phyloP scores from a whole-genome alignment of 768 basidiomycete species.

The Lactarius indigo region DNA sequence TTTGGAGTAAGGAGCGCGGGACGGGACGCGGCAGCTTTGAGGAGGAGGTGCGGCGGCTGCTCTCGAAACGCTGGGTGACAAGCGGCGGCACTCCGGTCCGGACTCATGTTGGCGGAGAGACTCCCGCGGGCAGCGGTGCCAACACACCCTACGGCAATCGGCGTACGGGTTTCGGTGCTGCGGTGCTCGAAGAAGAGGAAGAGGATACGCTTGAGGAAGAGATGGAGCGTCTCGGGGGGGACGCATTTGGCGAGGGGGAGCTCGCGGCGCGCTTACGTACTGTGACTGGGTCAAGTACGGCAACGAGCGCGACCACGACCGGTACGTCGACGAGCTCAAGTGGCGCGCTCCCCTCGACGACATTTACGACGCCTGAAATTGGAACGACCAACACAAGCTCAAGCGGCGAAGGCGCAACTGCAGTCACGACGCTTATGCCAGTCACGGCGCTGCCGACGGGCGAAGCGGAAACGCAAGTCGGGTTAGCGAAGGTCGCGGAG shows the following conservation, averaged over 20 bases:
- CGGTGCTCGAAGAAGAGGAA: slow-evolving; percentile 66
- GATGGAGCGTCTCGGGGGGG: slow-evolving; percentile 41
- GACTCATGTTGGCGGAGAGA: slow-evolving; percentile 48
- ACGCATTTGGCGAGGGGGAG: slow-evolving; percentile 42
- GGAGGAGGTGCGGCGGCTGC: slow-evolving; percentile 70
- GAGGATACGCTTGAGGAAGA: slow-evolving; percentile 64
- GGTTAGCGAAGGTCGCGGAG: slow-evolving; percentile 78
- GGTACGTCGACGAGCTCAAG: slow-evolving; percentile 34
- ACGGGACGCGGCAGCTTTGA: slow-evolving; percentile 61
- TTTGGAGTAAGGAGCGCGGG: slow-evolving; percentile 68
- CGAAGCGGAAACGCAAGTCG: slow-evolving; percentile 70
- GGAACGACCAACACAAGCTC: slow-evolving; percentile 33
- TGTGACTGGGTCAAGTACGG: slow-evolving; percentile 46
- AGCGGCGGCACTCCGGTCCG: slow-evolving; percentile 55
- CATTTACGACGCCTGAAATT: slow-evolving; percentile 63
- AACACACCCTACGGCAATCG: slow-evolving; percentile 63
- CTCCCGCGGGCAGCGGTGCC: slow-evolving; percentile 54
- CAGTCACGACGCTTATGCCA: slow-evolving; percentile 51
- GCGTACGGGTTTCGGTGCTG: slow-evolving; percentile 49
- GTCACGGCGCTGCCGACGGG: slow-evolving; percentile 68
- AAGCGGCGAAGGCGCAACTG: slow-evolving; percentile 32
- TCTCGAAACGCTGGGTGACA: slow-evolving; percentile 72
- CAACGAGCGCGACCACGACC: slow-evolving; percentile 30
- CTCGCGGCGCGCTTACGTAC: slow-evolving; percentile 49
- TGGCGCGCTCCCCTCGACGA: slow-evolving; percentile 39